Evolutionary conservation across 2,329 filamentous ascomycete species (phyloP), one percentile per base, ranked within the genome.

Genomic region (Aspergillus ibericus): DNA sequence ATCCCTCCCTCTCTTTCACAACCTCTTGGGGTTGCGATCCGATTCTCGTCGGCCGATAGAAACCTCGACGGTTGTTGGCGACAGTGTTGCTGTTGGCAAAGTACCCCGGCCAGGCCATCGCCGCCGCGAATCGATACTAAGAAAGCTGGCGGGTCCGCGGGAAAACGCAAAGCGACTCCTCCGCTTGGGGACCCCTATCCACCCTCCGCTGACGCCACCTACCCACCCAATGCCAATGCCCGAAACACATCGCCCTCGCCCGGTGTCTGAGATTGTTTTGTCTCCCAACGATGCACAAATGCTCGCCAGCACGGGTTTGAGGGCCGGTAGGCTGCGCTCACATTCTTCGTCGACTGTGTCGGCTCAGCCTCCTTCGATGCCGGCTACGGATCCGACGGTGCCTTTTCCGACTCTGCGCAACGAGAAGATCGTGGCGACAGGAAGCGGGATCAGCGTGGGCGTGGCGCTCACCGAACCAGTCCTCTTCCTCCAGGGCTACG

Each of bases 391-490:
- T 15, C 54, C 69, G 18, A 61, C 64, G 9, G 66, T 70, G 1
- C 64, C 69, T 12, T 72, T 77, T 44, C 72, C 75, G 2, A 62
- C 70, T 9, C 61, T 80, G 32, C 74, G 67, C 27, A 76, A 81
- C 59, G 80, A 81, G 65, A 81, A 78, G 63, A 73, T 78, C 13
- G 72, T 81, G 44, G 78, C 80, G 3, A 77, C 77, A n/a, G 79
- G 79, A 3, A 81, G 77, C 65, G 80, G 80, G 2, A 76, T 82
- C 16, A 72, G 76, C 0, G 77, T 81, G 18, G 77, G 77, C 2
- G 73, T 82, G 50, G 76, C 77, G 2, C 69, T 81, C 36, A 79
- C 79, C 1, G 80, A 82, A 57, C 80, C 80, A 1, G 75, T 81
- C 0, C 68, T 82, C 12, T 82, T 77, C 58, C 71, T 82, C n/a